A percentile compares a stretch with the other conserved stretches of the same genome.
phyloP scores from a whole-genome alignment of 306 rosid species.

The Acmispon strigosus region DNA sequence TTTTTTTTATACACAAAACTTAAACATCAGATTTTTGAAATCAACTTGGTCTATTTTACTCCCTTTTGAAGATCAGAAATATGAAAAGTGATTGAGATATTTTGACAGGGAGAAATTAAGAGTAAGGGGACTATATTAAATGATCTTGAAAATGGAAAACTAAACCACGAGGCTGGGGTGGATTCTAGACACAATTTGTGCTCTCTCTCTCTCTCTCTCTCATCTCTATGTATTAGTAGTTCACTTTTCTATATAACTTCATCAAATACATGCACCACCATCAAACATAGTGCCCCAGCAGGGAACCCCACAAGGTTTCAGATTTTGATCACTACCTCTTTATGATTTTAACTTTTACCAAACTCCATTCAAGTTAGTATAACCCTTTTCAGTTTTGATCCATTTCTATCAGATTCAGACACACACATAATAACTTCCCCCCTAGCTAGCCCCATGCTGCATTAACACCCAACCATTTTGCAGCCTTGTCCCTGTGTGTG shows the following conservation, averaged over 20 bases:
- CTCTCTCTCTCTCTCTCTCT: conserved; percentile 18
- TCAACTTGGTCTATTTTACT: no score
- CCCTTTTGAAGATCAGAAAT: neutral
- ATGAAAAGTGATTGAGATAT: conserved; percentile 18
- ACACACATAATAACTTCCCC: neutral
- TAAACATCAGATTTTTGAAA: no score
- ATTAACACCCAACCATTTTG: neutral
- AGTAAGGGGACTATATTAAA: conserved; percentile 2
- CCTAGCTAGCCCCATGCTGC: neutral
- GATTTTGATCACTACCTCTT: neutral
- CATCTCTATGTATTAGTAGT: neutral
- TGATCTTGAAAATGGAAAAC: conserved; percentile 24
- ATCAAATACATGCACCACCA: neutral
- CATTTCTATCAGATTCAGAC: conserved; percentile 6
- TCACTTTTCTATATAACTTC: conserved; percentile 15
- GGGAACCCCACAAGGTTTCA: conserved; percentile 15
- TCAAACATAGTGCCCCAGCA: conserved; percentile 23
- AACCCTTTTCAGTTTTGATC: conserved; percentile 11
- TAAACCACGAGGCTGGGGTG: conserved; percentile 29
- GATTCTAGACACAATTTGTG: conserved; percentile 50
- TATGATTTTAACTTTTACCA: conserved; percentile 18
- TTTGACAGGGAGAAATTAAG: conserved; percentile 21
- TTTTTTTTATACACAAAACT: no score
- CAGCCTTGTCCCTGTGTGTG: neutral
- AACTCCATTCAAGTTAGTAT: conserved; percentile 7